Evolutionary conservation across 2,329 filamentous ascomycete species (phyloP).

Genomic region (Apiospora koreana): DNA sequence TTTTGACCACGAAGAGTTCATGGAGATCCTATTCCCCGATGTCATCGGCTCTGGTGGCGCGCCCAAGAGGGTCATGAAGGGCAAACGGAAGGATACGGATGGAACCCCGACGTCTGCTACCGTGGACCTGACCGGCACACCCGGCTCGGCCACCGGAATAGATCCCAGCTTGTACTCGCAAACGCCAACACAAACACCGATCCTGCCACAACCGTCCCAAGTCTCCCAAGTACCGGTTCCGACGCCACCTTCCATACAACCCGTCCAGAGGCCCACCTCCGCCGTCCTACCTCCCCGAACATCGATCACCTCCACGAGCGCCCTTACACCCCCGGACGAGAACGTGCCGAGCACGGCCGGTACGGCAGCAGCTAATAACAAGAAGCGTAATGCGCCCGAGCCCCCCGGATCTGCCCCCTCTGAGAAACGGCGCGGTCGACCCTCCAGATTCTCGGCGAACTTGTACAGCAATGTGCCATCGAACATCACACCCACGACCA

Average conservation of each 20-base stretch:
- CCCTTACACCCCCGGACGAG: constrained; percentile 59
- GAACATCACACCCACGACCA: constrained; percentile 11
- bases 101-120: constrained; percentile 36
- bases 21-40: constrained; percentile 62
- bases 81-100: constrained; percentile 51
- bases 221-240: constrained; percentile 23
- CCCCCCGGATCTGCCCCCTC: constrained; percentile 15
- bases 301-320: constrained; percentile 42
- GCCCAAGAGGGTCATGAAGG: constrained; percentile 60
- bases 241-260: constrained; percentile 24
- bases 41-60: constrained; percentile 61
- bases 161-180: constrained; percentile 15
- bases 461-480: constrained; percentile 32
- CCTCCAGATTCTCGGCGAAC: constrained; percentile 33
- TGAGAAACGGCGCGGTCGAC: constrained; percentile 33
- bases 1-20: constrained; percentile 62
- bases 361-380: constrained; percentile 33
- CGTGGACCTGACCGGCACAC: constrained; percentile 47
- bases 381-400: constrained; percentile 30
- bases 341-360: constrained; percentile 39
- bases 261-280: constrained; percentile 32
- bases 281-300: constrained; percentile 41
- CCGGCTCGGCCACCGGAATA: constrained; percentile 46
- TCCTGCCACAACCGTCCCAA: constrained; percentile 18
- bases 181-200: constrained; percentile 18